A percentile compares a stretch with the other conserved stretches of the same genome.
Conservation (phyloP, 2,329 filamentous ascomycete genomes). For the Myriosclerotinia curreyana region DNA sequence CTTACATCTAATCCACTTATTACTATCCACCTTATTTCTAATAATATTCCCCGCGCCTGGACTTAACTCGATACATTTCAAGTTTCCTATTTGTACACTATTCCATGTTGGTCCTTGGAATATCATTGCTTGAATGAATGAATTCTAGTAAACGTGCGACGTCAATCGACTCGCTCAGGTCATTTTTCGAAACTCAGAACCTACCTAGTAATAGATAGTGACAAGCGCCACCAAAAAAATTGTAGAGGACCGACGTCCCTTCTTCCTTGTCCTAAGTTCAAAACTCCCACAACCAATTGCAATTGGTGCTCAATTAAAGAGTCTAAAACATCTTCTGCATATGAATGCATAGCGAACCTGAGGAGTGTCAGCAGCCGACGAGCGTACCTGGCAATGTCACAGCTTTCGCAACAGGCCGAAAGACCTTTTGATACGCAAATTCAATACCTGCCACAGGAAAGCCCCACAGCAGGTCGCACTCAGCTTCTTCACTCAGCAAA, state of each 20-base stretch:
- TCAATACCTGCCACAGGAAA: conserved; percentile 31
- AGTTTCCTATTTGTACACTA: conserved; percentile 19
- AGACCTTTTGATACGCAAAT: conserved; percentile 32
- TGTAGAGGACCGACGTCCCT: conserved; percentile 19
- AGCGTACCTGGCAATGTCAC: conserved; percentile 21
- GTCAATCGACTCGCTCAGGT: conserved; percentile 32
- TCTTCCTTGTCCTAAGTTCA: conserved; percentile 20
- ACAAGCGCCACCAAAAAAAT: conserved; percentile 27
- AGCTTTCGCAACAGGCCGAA: conserved; percentile 36
- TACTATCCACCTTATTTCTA: neutral
- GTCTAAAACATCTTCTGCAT: conserved; percentile 26
- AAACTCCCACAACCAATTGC: conserved; percentile 25
- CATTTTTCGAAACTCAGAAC: conserved; percentile 35
- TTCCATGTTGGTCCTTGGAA: conserved; percentile 13
- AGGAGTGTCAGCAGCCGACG: conserved; percentile 29
- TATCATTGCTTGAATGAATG: conserved; percentile 33
- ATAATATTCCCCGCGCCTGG: conserved; percentile 17
- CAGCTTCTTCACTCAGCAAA: conserved; percentile 31
- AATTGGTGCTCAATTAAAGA: conserved; percentile 25
- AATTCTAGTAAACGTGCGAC: conserved; percentile 35
- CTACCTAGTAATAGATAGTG: conserved; percentile 29
- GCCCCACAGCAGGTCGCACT: conserved; percentile 35
- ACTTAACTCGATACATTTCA: conserved; percentile 20
- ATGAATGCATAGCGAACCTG: conserved; percentile 29
- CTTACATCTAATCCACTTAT: too few species aligned